phyloP scores from a whole-genome alignment of 2,329 filamentous ascomycete species.

The Graphilbum fragrans region DNA sequence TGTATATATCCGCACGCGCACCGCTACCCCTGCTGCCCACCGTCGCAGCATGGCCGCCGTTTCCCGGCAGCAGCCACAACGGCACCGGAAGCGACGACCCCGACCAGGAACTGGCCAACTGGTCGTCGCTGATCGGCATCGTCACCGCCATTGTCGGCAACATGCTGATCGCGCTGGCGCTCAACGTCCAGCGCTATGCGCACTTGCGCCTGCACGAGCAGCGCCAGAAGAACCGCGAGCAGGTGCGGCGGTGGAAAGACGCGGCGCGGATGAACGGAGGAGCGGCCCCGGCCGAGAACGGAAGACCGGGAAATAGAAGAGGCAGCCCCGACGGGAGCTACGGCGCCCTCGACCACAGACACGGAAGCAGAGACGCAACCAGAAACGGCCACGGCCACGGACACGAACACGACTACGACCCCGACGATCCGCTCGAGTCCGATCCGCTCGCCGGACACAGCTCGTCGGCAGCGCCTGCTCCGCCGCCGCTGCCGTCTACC shows the following conservation, averaged over 20 bases:
- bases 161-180: constrained; percentile 82
- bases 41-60: constrained; percentile 3
- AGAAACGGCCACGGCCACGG: background rate
- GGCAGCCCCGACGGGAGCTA: constrained; percentile 19
- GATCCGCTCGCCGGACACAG: constrained; percentile 35
- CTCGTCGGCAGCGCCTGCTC: background rate
- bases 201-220: constrained; percentile 74
- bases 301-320: constrained; percentile 11
- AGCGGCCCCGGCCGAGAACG: constrained; percentile 14
- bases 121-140: constrained; percentile 94
- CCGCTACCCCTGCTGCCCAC: no score
- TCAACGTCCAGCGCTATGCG: constrained; percentile 94
- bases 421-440: constrained; percentile 25
- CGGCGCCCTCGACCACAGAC: no score
- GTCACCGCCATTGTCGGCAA: constrained; percentile 87
- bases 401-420: constrained; percentile 19
- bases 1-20: no score
- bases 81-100: constrained; percentile 16
- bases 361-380: no score
- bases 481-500: constrained; percentile 18
- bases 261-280: constrained; percentile 28
- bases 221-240: constrained; percentile 43
- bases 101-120: constrained; percentile 43
- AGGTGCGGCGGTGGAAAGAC: constrained; percentile 40
- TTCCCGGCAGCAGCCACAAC: constrained; percentile 8